Percentiles rank a stretch among this genome's conserved stretches.
Conservation (phyloP, 768 basidiomycete genomes). For the Leccinellum albellum region DNA sequence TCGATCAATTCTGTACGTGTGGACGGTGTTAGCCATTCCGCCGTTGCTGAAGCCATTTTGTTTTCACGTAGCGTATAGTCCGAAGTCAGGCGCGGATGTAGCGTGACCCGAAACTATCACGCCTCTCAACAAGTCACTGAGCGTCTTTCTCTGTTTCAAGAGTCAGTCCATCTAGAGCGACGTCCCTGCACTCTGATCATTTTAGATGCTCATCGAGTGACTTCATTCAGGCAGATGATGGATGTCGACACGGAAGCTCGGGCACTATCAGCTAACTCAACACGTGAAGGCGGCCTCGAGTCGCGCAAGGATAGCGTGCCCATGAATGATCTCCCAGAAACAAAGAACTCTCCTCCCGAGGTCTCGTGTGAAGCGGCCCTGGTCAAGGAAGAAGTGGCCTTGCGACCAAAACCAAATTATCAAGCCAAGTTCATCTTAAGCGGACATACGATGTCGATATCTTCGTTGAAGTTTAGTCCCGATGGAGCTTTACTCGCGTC, state of each 20-base stretch:
- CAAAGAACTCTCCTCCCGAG: neutral
- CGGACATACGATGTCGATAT: conserved; percentile 81
- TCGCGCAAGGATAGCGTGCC: conserved; percentile 10
- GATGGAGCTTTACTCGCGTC: conserved; percentile 81
- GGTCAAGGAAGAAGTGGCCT: neutral
- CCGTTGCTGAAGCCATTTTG: conserved; percentile 35
- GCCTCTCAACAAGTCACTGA: neutral
- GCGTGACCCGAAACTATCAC: conserved; percentile 10
- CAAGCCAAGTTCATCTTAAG: conserved; percentile 57
- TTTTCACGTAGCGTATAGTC: conserved; percentile 5
- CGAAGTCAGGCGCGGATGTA: neutral
- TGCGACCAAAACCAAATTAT: conserved; percentile 45
- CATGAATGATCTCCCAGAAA: conserved; percentile 5
- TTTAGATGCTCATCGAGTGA: neutral
- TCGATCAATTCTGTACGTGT: conserved; percentile 86
- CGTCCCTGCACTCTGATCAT: neutral
- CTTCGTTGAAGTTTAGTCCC: conserved; percentile 85
- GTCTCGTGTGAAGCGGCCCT: neutral
- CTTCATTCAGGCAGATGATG: conserved; percentile 8
- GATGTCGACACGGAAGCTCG: conserved; percentile 8
- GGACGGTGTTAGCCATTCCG: conserved; percentile 69
- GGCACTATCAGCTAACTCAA: neutral
- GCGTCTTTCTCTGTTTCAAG: too few relatives aligned
- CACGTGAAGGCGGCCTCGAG: neutral
- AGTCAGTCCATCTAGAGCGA: neutral